Percentiles rank a stretch among this genome's conserved stretches.
Evolutionary conservation across 2,329 filamentous ascomycete genomes (phyloP).

Genomic region (Fonsecaea pugnacius): DNA sequence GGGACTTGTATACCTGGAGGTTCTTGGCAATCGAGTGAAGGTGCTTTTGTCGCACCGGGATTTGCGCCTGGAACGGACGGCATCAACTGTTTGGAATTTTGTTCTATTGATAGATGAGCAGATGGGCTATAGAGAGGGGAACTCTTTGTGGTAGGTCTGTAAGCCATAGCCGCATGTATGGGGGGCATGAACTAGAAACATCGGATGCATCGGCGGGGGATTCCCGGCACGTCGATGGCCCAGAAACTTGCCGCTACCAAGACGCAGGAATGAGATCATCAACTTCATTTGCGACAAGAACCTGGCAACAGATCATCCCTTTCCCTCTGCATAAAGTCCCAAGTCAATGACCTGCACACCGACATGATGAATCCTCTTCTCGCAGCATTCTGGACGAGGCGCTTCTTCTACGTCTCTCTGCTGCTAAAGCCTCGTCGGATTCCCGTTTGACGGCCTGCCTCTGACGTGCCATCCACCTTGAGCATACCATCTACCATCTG

Average conservation of each 20-base stretch:
- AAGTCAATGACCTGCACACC: neutral
- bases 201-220: neutral
- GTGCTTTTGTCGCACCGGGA: neutral
- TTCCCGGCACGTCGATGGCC: neutral
- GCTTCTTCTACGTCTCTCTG: neutral
- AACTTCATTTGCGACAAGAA: neutral
- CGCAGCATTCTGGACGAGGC: neutral
- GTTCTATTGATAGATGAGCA: neutral
- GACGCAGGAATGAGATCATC: conserved; percentile 1
- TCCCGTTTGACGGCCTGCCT: neutral
- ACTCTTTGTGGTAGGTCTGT: neutral
- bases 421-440: neutral
- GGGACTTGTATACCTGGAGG: neutral
- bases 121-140: neutral
- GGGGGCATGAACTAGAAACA: neutral
- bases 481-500: neutral
- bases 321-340: neutral
- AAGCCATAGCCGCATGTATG: neutral
- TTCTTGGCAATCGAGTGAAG: neutral
- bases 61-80: neutral
- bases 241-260: neutral
- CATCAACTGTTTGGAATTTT: neutral
- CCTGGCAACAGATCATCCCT: neutral
- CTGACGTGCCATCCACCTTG: neutral
- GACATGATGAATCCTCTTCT: neutral